Evolutionary conservation across 225 moss, liverwort and hornwort genomes (phyloP).

Genomic region (Bryum argenteum): DNA sequence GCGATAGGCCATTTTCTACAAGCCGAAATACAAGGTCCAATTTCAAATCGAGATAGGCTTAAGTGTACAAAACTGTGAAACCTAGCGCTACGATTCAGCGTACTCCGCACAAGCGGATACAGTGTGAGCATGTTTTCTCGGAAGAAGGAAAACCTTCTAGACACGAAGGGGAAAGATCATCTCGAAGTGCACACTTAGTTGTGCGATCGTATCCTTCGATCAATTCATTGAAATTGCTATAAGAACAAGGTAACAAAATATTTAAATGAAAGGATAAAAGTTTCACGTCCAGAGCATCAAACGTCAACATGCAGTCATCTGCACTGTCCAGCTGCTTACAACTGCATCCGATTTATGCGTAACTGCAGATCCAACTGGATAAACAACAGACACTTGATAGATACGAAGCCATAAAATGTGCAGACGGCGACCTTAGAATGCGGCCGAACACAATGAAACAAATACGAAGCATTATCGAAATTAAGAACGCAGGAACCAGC

Average conservation of each 20-base stretch:
- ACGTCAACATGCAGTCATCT: slow-evolving; percentile 9
- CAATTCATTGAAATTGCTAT: background rate
- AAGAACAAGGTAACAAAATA: background rate
- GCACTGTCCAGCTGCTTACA: slow-evolving; percentile 19
- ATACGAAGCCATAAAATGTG: slow-evolving; percentile 21
- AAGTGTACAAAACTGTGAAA: slow-evolving; percentile 23
- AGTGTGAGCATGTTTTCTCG: background rate
- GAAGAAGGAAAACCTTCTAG: background rate
- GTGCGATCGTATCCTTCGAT: background rate
- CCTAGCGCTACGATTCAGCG: background rate
- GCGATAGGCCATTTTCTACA: background rate
- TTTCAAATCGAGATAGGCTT: background rate
- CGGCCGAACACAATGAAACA: background rate
- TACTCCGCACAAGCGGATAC: background rate
- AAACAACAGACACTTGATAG: slow-evolving; percentile 3
- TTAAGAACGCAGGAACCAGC: slow-evolving; percentile 18
- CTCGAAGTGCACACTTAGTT: background rate
- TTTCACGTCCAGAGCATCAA: slow-evolving; percentile 12
- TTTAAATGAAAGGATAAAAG: background rate
- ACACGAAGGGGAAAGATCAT: background rate
- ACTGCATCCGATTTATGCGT: slow-evolving; percentile 5
- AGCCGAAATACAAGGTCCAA: background rate
- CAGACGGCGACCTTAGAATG: slow-evolving; percentile 18
- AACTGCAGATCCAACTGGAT: slow-evolving; percentile 21
- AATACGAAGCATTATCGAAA: slow-evolving; percentile 1